Conservation (phyloP, 1,284 basidiomycete genomes). For the Quambalaria eucalypti region DNA sequence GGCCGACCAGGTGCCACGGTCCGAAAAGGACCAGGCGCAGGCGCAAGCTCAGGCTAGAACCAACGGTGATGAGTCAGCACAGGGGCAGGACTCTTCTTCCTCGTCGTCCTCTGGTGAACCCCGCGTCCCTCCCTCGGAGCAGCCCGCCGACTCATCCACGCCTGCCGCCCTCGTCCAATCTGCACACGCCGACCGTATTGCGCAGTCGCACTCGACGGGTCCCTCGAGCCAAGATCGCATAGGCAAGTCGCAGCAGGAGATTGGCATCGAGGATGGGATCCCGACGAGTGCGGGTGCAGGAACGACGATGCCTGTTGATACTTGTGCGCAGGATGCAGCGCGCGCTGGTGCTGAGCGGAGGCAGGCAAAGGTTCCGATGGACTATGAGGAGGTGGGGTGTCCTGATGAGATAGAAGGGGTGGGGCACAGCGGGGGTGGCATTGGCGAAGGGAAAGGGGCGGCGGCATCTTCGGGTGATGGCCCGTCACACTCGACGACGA, state of each 20-base stretch:
- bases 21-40: too few species aligned
- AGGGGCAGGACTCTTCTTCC: too few species aligned
- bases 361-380: constrained; percentile 13
- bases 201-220: not conserved
- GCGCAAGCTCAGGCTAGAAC: too few species aligned
- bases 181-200: not conserved
- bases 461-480: constrained; percentile 8
- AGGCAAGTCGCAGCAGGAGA: constrained; percentile 6
- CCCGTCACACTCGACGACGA: constrained; percentile 3
- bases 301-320: constrained; percentile 19
- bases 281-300: constrained; percentile 22
- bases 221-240: constrained; percentile 8
- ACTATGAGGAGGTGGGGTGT: constrained; percentile 15
- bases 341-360: not conserved
- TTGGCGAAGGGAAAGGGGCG: too few species aligned
- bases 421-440: constrained; percentile 9
- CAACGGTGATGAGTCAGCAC: too few species aligned
- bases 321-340: constrained; percentile 8
- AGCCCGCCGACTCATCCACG: too few species aligned
- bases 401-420: too few species aligned
- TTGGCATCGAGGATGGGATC: constrained; percentile 18
- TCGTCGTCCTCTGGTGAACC: too few species aligned
- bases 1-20: too few species aligned
- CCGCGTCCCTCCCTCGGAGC: too few species aligned
- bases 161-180: too few species aligned